Conservation (phyloP, 2,329 filamentous ascomycete species). For the Tolypocladium sp. region DNA sequence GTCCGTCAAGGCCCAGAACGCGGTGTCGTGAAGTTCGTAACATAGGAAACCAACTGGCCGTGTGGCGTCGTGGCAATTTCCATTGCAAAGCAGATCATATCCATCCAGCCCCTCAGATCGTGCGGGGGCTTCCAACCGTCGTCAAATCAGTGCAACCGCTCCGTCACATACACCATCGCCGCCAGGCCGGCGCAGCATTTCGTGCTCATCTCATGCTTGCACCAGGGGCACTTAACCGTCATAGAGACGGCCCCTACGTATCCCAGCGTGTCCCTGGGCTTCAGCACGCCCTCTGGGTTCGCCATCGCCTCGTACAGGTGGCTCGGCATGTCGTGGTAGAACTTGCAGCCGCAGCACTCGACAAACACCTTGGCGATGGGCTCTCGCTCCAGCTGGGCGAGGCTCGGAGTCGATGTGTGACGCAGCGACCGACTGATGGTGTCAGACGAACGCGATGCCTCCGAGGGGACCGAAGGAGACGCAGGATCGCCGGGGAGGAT, state of each 20-base stretch:
- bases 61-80: neutral
- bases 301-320: constrained; percentile 57
- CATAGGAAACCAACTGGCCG: neutral
- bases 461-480: neutral
- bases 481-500: constrained; percentile 1
- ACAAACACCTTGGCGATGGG: constrained; percentile 55
- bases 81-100: neutral
- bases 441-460: neutral
- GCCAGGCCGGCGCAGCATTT: constrained; percentile 61
- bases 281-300: constrained; percentile 44
- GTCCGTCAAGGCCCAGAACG: neutral
- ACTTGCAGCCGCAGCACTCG: constrained; percentile 55
- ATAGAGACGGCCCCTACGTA: constrained; percentile 50
- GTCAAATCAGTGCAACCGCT: constrained; percentile 44
- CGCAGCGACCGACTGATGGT: constrained; percentile 3
- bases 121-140: neutral
- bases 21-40: neutral
- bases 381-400: constrained; percentile 16
- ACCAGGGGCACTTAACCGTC: constrained; percentile 63
- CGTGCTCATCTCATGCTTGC: constrained; percentile 60
- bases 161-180: constrained; percentile 56
- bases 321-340: constrained; percentile 57
- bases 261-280: constrained; percentile 35
- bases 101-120: neutral
- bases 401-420: constrained; percentile 2